Evolutionary conservation across 192 early-diverging fungal species (phyloP).

Genomic region (Backusella australiensis): DNA sequence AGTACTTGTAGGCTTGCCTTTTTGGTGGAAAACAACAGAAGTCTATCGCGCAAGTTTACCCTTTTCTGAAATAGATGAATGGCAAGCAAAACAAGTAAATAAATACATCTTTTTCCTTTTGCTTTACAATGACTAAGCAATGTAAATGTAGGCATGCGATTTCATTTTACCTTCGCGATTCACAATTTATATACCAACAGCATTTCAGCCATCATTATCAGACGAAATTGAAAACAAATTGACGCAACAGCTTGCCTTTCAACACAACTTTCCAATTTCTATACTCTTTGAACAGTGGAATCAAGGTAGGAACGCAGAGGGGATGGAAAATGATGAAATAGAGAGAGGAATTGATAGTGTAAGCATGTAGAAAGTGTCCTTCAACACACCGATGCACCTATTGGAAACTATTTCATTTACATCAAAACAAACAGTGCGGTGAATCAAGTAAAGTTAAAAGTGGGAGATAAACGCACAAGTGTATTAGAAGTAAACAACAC

Average conservation of each 20-base stretch:
- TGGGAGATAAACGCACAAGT: not conserved
- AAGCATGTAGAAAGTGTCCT: not conserved
- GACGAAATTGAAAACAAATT: not conserved
- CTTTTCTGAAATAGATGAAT: slow-evolving; percentile 55
- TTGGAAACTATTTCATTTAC: slow-evolving; percentile 13
- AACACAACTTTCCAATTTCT: slow-evolving; percentile 20
- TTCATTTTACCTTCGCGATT: slow-evolving; percentile 30
- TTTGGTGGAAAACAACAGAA: slow-evolving; percentile 83
- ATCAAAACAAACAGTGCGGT: not conserved
- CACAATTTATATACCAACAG: slow-evolving; percentile 13
- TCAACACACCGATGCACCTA: not conserved
- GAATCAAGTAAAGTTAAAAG: not conserved
- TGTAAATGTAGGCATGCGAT: slow-evolving; percentile 22
- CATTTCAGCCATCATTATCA: not conserved
- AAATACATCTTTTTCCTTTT: not conserved
- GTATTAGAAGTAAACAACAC: not conserved
- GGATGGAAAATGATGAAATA: not conserved
- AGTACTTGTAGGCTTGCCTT: slow-evolving; percentile 61
- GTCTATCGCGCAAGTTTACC: slow-evolving; percentile 77
- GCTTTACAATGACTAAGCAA: not conserved
- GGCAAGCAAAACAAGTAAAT: slow-evolving; percentile 48
- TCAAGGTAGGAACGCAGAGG: not conserved
- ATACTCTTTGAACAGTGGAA: slow-evolving; percentile 20
- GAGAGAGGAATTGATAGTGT: no score
- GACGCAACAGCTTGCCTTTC: not conserved